phyloP scores from a whole-genome alignment of 371 early-diverging fungal species.

The Smittium mucronatum region DNA sequence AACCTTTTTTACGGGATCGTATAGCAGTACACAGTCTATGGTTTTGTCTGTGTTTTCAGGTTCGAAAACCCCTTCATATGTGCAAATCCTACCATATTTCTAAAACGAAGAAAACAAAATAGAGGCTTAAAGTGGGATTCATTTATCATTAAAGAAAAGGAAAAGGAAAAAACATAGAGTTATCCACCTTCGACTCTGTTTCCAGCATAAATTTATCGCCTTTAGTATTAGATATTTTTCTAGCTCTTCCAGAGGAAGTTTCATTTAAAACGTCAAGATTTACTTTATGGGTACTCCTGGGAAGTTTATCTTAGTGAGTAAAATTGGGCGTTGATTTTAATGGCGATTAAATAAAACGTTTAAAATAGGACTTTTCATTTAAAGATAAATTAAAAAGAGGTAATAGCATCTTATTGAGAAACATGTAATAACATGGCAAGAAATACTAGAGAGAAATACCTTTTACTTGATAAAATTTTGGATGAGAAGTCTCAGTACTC shows the following conservation, averaged over 20 bases:
- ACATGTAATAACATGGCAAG: too few relatives aligned
- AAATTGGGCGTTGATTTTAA: too few relatives aligned
- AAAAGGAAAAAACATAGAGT: neutral
- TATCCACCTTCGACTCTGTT: conserved; percentile 2
- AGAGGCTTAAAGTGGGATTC: neutral
- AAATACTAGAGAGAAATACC: neutral
- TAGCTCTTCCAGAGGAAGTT: neutral
- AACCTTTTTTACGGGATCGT: conserved; percentile 9
- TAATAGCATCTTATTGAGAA: too few relatives aligned
- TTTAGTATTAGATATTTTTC: neutral
- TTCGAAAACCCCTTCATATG: conserved; percentile 3
- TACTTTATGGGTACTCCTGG: neutral
- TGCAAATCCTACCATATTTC: conserved; percentile 9
- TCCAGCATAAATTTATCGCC: neutral
- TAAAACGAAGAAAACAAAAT: neutral
- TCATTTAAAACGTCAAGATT: conserved; percentile 8
- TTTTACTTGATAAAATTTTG: neutral
- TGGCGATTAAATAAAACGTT: too few relatives aligned
- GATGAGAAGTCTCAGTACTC: neutral
- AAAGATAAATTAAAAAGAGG: too few relatives aligned
- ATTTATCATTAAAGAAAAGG: too few relatives aligned
- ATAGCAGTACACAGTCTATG: conserved; percentile 6
- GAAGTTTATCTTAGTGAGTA: conserved; percentile 9
- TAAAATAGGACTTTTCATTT: too few relatives aligned
- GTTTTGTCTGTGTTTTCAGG: neutral